A percentile compares a stretch with the other conserved stretches of the same genome.
phyloP scores from a whole-genome alignment of 2,329 filamentous ascomycete genomes.

The Xylaria multiplex region DNA sequence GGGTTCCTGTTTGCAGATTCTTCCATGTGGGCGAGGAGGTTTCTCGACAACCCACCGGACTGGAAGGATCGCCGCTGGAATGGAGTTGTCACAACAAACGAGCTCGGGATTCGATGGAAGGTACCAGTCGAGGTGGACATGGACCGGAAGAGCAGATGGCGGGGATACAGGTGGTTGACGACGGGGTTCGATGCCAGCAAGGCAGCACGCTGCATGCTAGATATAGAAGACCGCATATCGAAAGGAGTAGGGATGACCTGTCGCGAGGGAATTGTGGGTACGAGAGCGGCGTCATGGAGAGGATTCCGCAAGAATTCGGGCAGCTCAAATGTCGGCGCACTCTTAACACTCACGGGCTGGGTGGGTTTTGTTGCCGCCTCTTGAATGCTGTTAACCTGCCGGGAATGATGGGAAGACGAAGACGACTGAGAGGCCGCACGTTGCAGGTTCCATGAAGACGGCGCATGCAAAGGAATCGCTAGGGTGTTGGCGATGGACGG shows the following conservation, averaged over 20 bases:
- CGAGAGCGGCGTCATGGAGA: constrained; percentile 38
- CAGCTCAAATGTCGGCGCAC: constrained; percentile 42
- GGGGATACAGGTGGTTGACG: constrained; percentile 41
- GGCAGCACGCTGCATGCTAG: constrained; percentile 46
- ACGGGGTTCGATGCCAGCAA: constrained; percentile 48
- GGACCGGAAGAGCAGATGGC: constrained; percentile 38
- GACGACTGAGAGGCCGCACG: constrained; percentile 7
- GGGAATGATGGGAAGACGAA: not conserved
- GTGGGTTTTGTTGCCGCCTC: constrained; percentile 23
- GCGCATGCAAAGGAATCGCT: constrained; percentile 50
- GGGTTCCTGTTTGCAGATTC: constrained; percentile 94
- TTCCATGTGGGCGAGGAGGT: constrained; percentile 84
- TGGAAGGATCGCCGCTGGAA: constrained; percentile 54
- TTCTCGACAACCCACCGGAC: constrained; percentile 64
- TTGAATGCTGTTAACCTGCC: constrained; percentile 8
- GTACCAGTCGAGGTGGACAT: constrained; percentile 44
- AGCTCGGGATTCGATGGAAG: constrained; percentile 36
- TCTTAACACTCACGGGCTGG: constrained; percentile 29
- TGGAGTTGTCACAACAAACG: constrained; percentile 32
- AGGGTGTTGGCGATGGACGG: constrained; percentile 57
- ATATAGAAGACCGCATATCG: constrained; percentile 49
- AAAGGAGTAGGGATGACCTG: constrained; percentile 43
- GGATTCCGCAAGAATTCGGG: constrained; percentile 51
- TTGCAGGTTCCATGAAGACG: constrained; percentile 33
- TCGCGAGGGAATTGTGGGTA: constrained; percentile 30